phyloP scores from a whole-genome alignment of 176 grass and related monocot species.

The Eleusine indica region DNA sequence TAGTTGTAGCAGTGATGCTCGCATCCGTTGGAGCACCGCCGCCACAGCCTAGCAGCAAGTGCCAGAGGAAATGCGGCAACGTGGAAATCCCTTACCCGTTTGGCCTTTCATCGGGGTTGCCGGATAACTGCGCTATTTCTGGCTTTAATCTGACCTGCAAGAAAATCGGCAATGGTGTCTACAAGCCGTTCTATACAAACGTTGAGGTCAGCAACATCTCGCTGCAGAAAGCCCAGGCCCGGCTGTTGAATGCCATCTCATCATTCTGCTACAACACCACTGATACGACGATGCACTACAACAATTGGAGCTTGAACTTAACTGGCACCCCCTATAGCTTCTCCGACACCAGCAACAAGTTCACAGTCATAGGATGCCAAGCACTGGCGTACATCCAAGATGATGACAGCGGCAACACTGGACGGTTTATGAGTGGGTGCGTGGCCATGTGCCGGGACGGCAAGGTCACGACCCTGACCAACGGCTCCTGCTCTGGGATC shows the following conservation, averaged over 20 bases:
- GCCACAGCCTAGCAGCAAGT: not conserved
- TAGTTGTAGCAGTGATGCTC: not conserved
- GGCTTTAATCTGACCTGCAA: not conserved
- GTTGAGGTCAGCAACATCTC: not conserved
- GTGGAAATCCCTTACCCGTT: not conserved
- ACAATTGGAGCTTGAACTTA: not conserved
- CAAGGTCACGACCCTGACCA: not conserved
- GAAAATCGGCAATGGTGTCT: not conserved
- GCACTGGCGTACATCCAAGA: not conserved
- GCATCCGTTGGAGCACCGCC: not conserved
- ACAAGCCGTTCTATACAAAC: accelerated
- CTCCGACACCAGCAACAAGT: not conserved
- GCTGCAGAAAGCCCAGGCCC: not conserved
- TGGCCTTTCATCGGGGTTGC: not conserved
- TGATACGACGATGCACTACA: accelerated
- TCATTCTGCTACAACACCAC: not conserved
- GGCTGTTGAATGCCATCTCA: not conserved
- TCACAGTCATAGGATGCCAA: not conserved
- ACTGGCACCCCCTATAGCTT: not conserved
- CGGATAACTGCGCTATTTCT: too few species aligned
- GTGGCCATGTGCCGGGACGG: too few species aligned
- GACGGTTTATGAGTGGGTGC: too few species aligned
- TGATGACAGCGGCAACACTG: too few species aligned
- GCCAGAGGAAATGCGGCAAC: not conserved
- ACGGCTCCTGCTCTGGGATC: constrained; percentile 46